phyloP scores from a whole-genome alignment of 306 rosid species.

The Comarum palustre region DNA sequence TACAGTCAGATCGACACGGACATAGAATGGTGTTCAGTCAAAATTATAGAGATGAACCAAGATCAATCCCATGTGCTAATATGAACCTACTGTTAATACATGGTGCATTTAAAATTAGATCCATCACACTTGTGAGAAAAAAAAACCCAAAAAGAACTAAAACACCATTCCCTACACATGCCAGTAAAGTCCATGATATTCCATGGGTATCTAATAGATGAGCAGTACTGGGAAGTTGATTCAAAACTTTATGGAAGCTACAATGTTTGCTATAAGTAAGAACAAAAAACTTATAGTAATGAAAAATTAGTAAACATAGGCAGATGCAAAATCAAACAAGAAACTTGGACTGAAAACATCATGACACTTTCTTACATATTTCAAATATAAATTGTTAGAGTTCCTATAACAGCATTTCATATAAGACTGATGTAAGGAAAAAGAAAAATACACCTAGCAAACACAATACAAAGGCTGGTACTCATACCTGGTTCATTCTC shows the following conservation, averaged over 20 bases:
- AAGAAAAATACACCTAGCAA: neutral
- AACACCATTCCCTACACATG: neutral
- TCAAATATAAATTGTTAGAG: neutral
- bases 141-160: neutral
- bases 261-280: neutral
- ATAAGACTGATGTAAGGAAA: neutral
- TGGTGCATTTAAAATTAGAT: neutral
- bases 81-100: neutral
- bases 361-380: neutral
- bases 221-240: neutral
- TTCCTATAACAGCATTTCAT: neutral
- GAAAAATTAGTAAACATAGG: neutral
- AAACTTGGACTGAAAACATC: neutral
- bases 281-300: neutral
- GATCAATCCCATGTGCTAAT: neutral
- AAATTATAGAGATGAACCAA: neutral
- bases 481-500: slow-evolving; percentile 83
- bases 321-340: neutral
- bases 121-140: neutral
- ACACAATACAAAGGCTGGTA: slow-evolving; percentile 22
- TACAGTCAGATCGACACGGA: neutral
- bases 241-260: too few relatives aligned
- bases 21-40: neutral
- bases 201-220: neutral
- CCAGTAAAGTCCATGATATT: neutral